Evolutionary conservation across 495 filamentous ascomycete species (phyloP), one percentile per base, ranked within the genome.

Genomic region (Penicillium lagena): DNA sequence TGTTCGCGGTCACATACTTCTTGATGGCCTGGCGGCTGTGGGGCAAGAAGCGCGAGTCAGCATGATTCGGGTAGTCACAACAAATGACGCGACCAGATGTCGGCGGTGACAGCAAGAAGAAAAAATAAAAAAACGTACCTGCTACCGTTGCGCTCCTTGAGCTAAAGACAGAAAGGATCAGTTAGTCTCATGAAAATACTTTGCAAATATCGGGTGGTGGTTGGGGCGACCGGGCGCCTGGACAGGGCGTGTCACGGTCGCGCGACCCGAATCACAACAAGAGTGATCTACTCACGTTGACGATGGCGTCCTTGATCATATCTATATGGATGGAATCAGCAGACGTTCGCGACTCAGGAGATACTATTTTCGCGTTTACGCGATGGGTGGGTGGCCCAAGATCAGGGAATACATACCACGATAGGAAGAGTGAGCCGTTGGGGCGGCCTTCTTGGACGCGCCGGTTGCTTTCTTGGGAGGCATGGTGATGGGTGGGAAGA

Each of bases 1-100:
- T 96, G 85, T 99, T 97, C 56, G 86, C 82, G 67, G 80, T 78
- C 59, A 99, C 87, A 74, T 97, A 99, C 70, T 99, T 96, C 86
- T 96, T 96, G 64, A 99, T 82, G 27, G 87, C 86, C 66, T 90
- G 85, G 54, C 93, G 94, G 72, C 93, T 98, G 62, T 57, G 38
- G 37, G 22, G 30, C 37, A 33, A 31, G 28, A 50, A 45, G 15
- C 32, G 27, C n/a, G 37, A 36, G 38, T 55, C 37, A 58, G 55
- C 52, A 17, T 12, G 45, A 48, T 38, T 15, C 12, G 12, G 12
- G 27, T 17, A 22, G 22, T 22, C 22, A 22, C 22, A 22, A 22
- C 28, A 39, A 42, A 36, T 11, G 27, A 38, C 46, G 49, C 43
- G 39, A 45, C 47, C 4, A 6, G 40, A 36, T 37, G 42, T 32